phyloP scores from a whole-genome alignment of 2,329 filamentous ascomycete genomes.

The Aspergillus piperis region DNA sequence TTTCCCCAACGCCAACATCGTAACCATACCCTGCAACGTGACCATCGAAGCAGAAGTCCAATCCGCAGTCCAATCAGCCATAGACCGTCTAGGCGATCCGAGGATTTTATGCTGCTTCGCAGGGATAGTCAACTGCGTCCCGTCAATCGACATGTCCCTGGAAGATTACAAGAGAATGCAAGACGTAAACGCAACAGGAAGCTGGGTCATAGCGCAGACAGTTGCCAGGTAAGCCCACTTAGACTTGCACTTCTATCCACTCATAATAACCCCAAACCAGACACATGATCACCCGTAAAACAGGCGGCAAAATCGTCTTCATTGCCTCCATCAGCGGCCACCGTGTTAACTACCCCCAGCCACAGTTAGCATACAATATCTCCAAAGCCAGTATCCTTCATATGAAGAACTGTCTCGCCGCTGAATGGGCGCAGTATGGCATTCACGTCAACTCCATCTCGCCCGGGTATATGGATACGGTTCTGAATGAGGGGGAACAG shows the following conservation, averaged over 20 bases:
- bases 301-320: conserved; percentile 64
- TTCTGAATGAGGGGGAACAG: conserved; percentile 67
- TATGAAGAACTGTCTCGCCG: conserved; percentile 65
- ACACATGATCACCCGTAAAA: conserved; percentile 55
- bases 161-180: conserved; percentile 65
- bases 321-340: conserved; percentile 69
- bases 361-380: conserved; percentile 70
- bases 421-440: conserved; percentile 70
- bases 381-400: conserved; percentile 67
- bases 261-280: conserved; percentile 21
- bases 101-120: conserved; percentile 65
- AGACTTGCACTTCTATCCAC: no score
- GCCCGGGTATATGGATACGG: conserved; percentile 76
- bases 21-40: conserved; percentile 60
- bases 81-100: conserved; percentile 50
- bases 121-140: conserved; percentile 65
- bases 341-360: conserved; percentile 69
- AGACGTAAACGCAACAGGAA: conserved; percentile 71
- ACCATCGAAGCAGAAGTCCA: conserved; percentile 48
- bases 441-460: conserved; percentile 70
- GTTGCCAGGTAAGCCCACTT: conserved; percentile 45
- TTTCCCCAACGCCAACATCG: conserved; percentile 58
- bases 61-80: conserved; percentile 15
- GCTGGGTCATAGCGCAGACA: conserved; percentile 70
- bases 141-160: conserved; percentile 60